These are phyloP conservation scores for Ensete ventricosum DNA, from an alignment of 176 grass and related monocot genomes.

Conservation along the genomic window DNA sequence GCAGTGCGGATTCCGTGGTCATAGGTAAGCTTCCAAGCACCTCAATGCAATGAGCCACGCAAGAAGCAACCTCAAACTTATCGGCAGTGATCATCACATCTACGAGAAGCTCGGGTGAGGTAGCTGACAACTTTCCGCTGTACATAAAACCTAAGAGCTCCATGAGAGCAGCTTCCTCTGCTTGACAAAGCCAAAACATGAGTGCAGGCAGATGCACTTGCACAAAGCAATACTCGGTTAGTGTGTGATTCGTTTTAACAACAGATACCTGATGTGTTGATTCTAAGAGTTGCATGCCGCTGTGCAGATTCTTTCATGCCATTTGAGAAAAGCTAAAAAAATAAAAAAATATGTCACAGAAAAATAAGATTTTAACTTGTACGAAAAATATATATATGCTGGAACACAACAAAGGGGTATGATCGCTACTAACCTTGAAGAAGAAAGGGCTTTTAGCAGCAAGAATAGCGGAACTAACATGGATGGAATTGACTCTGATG, in stretches of 20 bases:
- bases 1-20: slow-evolving; percentile 93
- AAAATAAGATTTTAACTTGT: slow-evolving; percentile 18
- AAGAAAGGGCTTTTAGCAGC: slow-evolving; percentile 96
- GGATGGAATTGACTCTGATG: slow-evolving; percentile 53
- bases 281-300: slow-evolving; percentile 68
- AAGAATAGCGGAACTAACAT: slow-evolving; percentile 87
- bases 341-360: background rate
- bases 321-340: slow-evolving; percentile 79
- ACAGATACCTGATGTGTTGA: slow-evolving; percentile 56
- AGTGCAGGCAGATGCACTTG: no score
- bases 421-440: slow-evolving; percentile 58
- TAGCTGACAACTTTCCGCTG: slow-evolving; percentile 22
- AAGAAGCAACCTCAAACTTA: slow-evolving; percentile 95
- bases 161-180: slow-evolving; percentile 28
- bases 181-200: background rate
- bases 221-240: no score
- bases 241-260: no score
- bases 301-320: slow-evolving; percentile 97
- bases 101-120: slow-evolving; percentile 9
- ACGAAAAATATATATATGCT: slow-evolving; percentile 2
- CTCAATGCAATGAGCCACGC: slow-evolving; percentile 88
- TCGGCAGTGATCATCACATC: slow-evolving; percentile 58
- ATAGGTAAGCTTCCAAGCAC: slow-evolving; percentile 71
- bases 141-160: slow-evolving; percentile 29
- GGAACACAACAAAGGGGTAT: background rate